phyloP scores from a whole-genome alignment of 805 yeast species.

The Wickerhamiella bombiphila region DNA sequence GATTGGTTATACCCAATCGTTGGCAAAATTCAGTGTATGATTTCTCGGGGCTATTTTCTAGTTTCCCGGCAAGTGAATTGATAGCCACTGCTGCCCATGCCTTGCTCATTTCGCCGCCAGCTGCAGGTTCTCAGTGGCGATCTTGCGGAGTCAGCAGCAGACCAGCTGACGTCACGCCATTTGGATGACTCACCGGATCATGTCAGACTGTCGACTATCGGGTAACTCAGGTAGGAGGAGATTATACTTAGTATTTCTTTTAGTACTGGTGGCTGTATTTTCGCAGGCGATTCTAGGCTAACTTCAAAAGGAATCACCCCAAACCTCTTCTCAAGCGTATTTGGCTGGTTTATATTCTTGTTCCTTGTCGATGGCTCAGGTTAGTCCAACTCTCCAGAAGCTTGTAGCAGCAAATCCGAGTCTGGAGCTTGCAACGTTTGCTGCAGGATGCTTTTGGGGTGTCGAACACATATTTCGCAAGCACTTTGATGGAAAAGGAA shows the following conservation, averaged over 20 bases:
- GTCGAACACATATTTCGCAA: slow-evolving; percentile 72
- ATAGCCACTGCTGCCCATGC: slow-evolving; percentile 8
- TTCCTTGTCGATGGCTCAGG: background rate
- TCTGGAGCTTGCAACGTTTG: slow-evolving; percentile 30
- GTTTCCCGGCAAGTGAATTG: slow-evolving; percentile 8
- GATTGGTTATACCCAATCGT: background rate
- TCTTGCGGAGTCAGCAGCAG: too few relatives aligned
- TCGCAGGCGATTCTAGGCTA: too few relatives aligned
- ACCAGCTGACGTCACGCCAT: too few relatives aligned
- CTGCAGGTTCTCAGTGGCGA: too few relatives aligned
- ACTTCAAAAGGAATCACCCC: too few relatives aligned
- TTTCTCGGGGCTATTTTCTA: background rate
- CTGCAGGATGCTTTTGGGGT: slow-evolving; percentile 40
- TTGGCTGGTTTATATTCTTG: too few relatives aligned
- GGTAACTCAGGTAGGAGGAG: too few relatives aligned
- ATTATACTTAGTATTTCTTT: too few relatives aligned
- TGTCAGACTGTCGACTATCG: too few relatives aligned
- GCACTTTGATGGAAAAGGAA: slow-evolving; percentile 45
- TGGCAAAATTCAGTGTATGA: background rate
- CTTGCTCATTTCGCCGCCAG: slow-evolving; percentile 1
- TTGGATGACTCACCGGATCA: too few relatives aligned
- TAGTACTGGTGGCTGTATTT: too few relatives aligned
- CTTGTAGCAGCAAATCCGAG: slow-evolving; percentile 4
- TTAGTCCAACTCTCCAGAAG: background rate
- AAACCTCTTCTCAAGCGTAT: too few relatives aligned